Evolutionary conservation across 306 rosid species (phyloP), one percentile per base, ranked within the genome.

Genomic region (Pyrus bretschneideri): DNA sequence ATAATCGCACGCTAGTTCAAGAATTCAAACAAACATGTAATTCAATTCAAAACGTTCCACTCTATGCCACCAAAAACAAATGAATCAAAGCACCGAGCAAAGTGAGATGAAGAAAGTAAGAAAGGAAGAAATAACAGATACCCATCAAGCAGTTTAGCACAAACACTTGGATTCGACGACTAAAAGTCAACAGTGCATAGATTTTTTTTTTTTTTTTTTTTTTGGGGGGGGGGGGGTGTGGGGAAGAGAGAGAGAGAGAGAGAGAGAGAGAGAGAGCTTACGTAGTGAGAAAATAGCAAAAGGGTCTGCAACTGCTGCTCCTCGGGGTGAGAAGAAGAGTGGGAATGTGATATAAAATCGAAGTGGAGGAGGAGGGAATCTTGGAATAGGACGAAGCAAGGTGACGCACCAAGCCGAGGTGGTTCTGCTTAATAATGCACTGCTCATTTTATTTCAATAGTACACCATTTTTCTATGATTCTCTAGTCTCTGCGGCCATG

Each of bases 191-290:
- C 19, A 8, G 45, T 9, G 11, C 46, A 18, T 6, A 17, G 40
- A 35, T 5, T 31, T 4, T 4, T 31, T 31, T 4, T 31, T 5
- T 33, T 33, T 33, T 33, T 31, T 31, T 31, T 4, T 31, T 1
- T n/a, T n/a, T n/a, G n/a, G n/a, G n/a, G n/a, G n/a, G 35, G 1
- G 38, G 38, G 38, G 4, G 21, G 35, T 4, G 33, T 31, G 23
- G 18, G 19, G 25, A 25, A 25, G 27, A 25, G 27, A 25, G 27
- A 10, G 42, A 78, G 75, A 55, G 57, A 45, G 77, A 8, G 62
- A 70, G 45, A 25, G 27, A 10, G 42, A 78, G 75, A 55, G 57
- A 45, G 77, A 8, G 62, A 70, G 45, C 81, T 72, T 73, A 76
- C 88, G 19, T 19, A 5, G 65, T 76, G 80, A 74, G 57, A 67